These are phyloP conservation scores for Phytophthora melonis DNA, from an alignment of 352 stramenopile species.

Conservation along the genomic window DNA sequence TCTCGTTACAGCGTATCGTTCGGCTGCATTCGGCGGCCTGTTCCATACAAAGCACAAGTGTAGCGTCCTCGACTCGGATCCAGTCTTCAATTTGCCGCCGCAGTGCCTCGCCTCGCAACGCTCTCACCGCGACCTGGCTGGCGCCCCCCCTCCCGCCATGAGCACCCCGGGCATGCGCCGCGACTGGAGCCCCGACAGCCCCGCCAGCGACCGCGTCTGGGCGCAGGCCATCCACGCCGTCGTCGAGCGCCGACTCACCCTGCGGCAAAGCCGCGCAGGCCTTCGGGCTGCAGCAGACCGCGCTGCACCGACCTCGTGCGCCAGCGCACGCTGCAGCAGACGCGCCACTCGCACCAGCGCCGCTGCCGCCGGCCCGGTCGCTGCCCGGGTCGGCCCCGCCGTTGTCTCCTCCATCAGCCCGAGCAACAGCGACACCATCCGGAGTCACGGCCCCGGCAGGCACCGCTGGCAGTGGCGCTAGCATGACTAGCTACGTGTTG, in stretches of 20 bases:
- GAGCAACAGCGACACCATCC: conserved; percentile 16
- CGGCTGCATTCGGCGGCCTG: conserved; percentile 4
- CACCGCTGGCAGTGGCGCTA: conserved; percentile 2
- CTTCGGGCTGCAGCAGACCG: conserved; percentile 74
- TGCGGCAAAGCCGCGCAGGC: conserved; percentile 69
- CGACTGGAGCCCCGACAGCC: conserved; percentile 10
- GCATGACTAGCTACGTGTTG: conserved; percentile 32
- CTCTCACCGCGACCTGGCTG: no score
- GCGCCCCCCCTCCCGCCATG: background rate
- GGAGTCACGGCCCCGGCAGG: conserved; percentile 9
- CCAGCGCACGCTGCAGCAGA: conserved; percentile 29
- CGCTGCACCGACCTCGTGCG: conserved; percentile 70
- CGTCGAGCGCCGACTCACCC: conserved; percentile 67
- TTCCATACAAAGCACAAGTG: background rate
- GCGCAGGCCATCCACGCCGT: conserved; percentile 56
- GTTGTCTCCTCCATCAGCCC: background rate
- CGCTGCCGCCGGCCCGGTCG: background rate
- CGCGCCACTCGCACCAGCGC: conserved; percentile 30
- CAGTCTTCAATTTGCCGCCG: conserved; percentile 24
- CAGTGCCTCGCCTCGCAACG: no score
- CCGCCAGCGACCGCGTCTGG: conserved; percentile 1
- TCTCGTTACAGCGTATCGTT: conserved; percentile 28
- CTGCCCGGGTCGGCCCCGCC: background rate
- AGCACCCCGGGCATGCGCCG: conserved; percentile 10
- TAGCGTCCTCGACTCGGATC: no score